Evolutionary conservation across 495 filamentous ascomycete genomes (phyloP), one percentile per base, ranked within the genome.

Genomic region (Bombardia bombarda): DNA sequence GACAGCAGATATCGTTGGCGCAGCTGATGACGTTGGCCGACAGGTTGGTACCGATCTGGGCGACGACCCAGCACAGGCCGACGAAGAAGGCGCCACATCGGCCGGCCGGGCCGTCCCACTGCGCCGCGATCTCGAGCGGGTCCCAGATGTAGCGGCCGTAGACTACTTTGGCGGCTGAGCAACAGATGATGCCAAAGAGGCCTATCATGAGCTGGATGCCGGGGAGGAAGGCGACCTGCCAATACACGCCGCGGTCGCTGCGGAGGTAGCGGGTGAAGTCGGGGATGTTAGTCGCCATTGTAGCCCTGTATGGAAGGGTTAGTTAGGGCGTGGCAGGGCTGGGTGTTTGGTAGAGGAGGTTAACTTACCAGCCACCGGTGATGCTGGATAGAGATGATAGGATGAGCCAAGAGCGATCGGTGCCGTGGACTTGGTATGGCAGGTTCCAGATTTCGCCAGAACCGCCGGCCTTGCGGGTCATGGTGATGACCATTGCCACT

Each of bases 21-120:
- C 72, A 78, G 25, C 74, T 78, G 46, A 84, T 70, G 30, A 75
- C 75, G 49, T 84, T 84, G 23, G 79, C 79, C 1, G 77, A 80
- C 47, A 84, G 72, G 57, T 84, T 83, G 31, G 74, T 77, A 46
- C 75, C 77, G 38, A 80, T 74, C 32, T 70, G 67, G 4, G 75
- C 75, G 8, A 80, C 60, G 25, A 70, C 68, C 67, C 73, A 75
- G 52, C 52, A 47, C 39, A 67, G 57, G 6, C 63, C 63, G 14
- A 68, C 68, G 46, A 78, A 81, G 60, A 80, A 79, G 35, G 71
- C 67, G 26, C 70, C 72, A 28, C 69, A 65, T 18, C 77, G 70
- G 19, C 68, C 66, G 17, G 65, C 51, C 10, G 65, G 58, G 0
- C 64, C 64, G 17, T 68, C 59, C 75, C 76, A 78, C 32, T 74